Base-by-base conservation (phyloP, 2,329 filamentous ascomycete genomes). In the Monosporascus sp. region DNA sequence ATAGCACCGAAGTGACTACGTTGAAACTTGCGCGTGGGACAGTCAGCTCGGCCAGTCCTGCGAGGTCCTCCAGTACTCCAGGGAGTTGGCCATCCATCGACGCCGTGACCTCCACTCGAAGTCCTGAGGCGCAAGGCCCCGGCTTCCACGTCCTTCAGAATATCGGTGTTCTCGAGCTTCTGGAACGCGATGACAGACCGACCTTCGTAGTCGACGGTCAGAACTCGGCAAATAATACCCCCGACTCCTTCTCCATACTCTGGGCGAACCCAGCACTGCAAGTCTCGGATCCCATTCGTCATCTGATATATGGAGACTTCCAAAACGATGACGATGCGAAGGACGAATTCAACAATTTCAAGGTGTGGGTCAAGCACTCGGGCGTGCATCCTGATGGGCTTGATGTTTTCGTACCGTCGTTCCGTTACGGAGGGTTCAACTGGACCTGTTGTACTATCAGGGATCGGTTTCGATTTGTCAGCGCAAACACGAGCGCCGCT, bases 121-220 rank as follows among this genome's bases (percentile, higher is more conserved):
- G 78, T 50, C 77, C 81, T 8, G 83, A 84, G 52, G 68, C 68
- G 25, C 73, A 55, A 65, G 74, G 56, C 69, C 74, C 81, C 2
- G 74, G 76, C 5, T 58, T 82, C 45, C 77, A 83, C 49, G 72
- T 83, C 49, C 74, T 92, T 5, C 81, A 81, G 43, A 79, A 80
- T 25, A 75, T 91, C 49, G 85, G 87, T 24, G 78, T 90, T 9
- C 70, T 86, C 20, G 89, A 93, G 66, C 72, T 93, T 39, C 69
- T 94, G 41, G 88, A 93, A 63, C 81, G 88, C 59, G 89, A 94
- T 65, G 82, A 87, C 48, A 76, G 89, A 47, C 89, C 88, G 3
- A 89, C 87, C 0, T 90, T 93, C 61, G 79, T 93, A 43, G 75
- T 93, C 37, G 88, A 93, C 62, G 70, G 89, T 49, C 74, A 75